Percentiles rank a stretch among this genome's conserved stretches.
Evolutionary conservation across 257 asterid genomes (phyloP).

Genomic region (Nicotiana noctiflora): DNA sequence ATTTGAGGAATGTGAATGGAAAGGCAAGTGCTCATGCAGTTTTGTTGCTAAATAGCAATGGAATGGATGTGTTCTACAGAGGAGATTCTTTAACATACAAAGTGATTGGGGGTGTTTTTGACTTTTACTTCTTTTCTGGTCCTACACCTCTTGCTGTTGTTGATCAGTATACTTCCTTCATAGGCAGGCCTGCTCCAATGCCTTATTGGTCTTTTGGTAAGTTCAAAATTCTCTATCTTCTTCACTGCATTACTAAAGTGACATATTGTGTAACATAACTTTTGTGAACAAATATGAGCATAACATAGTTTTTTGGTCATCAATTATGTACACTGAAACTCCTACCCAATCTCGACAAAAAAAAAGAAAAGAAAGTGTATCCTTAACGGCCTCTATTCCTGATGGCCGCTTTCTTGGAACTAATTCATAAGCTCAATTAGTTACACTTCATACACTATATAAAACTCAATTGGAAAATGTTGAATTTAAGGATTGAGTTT

Average conservation of each 20-base stretch:
- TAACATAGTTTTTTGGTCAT: too few relatives aligned
- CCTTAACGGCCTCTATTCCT: too few relatives aligned
- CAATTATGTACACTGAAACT: too few relatives aligned
- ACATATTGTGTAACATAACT: too few relatives aligned
- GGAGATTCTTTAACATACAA: constrained; percentile 25
- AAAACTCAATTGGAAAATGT: too few relatives aligned
- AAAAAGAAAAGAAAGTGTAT: too few relatives aligned
- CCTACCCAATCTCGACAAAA: too few relatives aligned
- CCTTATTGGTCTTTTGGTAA: constrained; percentile 34
- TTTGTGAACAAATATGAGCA: too few relatives aligned
- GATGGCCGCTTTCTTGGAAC: too few relatives aligned
- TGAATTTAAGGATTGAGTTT: too few relatives aligned
- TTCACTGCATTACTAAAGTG: not conserved
- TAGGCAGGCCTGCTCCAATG: constrained; percentile 31
- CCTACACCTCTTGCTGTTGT: constrained; percentile 17
- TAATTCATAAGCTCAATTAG: too few relatives aligned
- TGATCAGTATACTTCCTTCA: constrained; percentile 23
- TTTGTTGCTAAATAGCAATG: constrained; percentile 26
- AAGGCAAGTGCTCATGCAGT: constrained; percentile 18
- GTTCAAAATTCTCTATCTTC: not conserved
- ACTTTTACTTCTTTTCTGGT: constrained; percentile 23
- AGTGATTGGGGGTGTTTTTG: constrained; percentile 27
- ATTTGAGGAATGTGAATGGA: constrained; percentile 12
- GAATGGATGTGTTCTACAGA: constrained; percentile 23
- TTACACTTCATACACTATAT: too few relatives aligned